A percentile compares a stretch with the other conserved stretches of the same genome.
phyloP scores from a whole-genome alignment of 495 filamentous ascomycete species.

The Tuber microsphaerosporum region DNA sequence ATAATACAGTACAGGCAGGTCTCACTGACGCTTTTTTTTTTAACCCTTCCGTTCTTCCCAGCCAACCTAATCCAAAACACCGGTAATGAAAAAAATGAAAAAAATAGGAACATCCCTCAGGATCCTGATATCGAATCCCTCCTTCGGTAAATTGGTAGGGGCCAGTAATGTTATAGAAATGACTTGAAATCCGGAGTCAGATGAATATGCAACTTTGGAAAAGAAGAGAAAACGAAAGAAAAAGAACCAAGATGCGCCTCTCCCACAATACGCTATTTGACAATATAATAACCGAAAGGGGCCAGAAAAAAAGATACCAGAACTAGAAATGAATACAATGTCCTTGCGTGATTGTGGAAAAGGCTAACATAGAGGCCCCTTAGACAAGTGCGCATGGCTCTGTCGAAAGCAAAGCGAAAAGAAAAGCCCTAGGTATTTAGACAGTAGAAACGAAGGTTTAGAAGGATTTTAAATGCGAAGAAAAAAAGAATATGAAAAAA shows the following conservation, averaged over 20 bases:
- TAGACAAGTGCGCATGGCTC: neutral
- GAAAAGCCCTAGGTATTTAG: conserved; percentile 39
- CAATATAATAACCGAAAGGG: neutral
- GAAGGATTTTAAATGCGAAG: conserved; percentile 1
- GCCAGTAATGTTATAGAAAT: neutral
- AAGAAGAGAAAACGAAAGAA: neutral
- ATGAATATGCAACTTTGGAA: neutral
- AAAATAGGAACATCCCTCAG: neutral
- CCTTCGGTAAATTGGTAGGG: neutral
- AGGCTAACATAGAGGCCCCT: neutral
- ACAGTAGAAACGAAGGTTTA: conserved; percentile 35
- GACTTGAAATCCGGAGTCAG: neutral
- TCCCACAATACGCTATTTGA: conserved; percentile 5
- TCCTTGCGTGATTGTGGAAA: neutral
- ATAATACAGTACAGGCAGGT: neutral
- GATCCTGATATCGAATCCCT: neutral
- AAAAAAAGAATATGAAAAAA: neutral
- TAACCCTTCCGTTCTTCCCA: neutral
- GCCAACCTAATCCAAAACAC: neutral
- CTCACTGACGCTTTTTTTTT: neutral
- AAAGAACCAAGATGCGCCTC: neutral
- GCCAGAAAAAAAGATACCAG: neutral
- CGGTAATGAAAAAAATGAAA: neutral
- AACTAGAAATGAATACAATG: neutral
- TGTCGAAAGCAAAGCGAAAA: conserved; percentile 9